A percentile compares a stretch with the other conserved stretches of the same genome.
phyloP scores from a whole-genome alignment of 2,329 filamentous ascomycete species.

The Hysterium pulicare region DNA sequence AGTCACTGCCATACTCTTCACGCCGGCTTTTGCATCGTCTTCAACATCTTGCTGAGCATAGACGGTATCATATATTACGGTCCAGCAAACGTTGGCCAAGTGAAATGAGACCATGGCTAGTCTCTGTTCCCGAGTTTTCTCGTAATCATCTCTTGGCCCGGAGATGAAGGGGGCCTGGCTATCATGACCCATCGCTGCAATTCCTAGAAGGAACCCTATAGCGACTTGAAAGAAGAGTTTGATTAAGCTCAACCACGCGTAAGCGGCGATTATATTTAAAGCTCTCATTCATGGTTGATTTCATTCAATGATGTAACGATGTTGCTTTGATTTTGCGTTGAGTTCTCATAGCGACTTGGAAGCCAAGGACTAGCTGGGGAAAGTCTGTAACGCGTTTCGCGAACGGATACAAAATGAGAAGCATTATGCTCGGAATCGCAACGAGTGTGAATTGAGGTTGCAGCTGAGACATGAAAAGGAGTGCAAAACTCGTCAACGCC shows the following conservation, averaged over 20 bases:
- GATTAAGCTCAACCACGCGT: no score
- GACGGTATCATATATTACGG: conserved; percentile 36
- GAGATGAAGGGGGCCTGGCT: no score
- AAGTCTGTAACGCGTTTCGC: conserved; percentile 54
- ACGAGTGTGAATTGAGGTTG: conserved; percentile 37
- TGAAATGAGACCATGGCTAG: background rate
- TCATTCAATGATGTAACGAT: no score
- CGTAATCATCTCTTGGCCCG: no score
- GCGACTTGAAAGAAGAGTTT: no score
- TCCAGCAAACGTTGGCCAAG: conserved; percentile 20
- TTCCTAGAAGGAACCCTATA: no score
- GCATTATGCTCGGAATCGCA: conserved; percentile 42
- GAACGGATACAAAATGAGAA: conserved; percentile 49
- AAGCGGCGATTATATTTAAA: no score
- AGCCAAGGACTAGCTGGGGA: conserved; percentile 51
- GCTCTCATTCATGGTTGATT: no score
- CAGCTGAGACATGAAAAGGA: conserved; percentile 42
- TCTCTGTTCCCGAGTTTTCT: no score
- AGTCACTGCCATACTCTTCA: conserved; percentile 20
- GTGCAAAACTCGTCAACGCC: conserved; percentile 34
- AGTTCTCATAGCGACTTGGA: no score
- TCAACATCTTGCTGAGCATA: conserved; percentile 37
- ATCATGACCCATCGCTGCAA: no score
- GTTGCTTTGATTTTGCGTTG: no score
- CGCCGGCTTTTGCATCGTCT: conserved; percentile 36